Conservation (phyloP, 2,329 filamentous ascomycete genomes). For the Helminthosporium solani region DNA sequence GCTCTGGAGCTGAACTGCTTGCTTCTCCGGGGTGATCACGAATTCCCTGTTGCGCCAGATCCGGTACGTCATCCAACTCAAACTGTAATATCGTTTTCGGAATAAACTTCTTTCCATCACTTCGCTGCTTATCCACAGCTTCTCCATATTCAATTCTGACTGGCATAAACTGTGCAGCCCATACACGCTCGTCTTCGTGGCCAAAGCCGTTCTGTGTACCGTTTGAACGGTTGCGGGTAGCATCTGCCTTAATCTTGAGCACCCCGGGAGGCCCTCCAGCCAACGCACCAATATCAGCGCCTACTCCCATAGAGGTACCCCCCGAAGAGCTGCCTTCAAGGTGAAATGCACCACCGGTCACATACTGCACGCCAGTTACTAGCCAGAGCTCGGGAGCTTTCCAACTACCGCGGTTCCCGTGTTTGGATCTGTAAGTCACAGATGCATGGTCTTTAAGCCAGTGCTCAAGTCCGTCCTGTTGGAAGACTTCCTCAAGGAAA, state of each 20-base stretch:
- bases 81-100: conserved; percentile 9
- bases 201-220: conserved; percentile 7
- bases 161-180: conserved; percentile 15
- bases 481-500: conserved; percentile 11
- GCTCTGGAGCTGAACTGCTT: background rate
- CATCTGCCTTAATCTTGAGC: conserved; percentile 3
- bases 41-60: conserved; percentile 8
- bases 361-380: conserved; percentile 11
- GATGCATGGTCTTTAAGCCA: conserved; percentile 12
- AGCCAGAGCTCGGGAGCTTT: conserved; percentile 11
- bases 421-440: conserved; percentile 2
- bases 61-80: conserved; percentile 7
- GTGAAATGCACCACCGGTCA: conserved; percentile 8
- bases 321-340: conserved; percentile 2
- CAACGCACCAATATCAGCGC: conserved; percentile 3
- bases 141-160: conserved; percentile 7
- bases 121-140: background rate
- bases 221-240: conserved; percentile 3
- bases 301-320: background rate
- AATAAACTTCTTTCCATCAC: background rate
- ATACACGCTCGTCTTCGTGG: conserved; percentile 12
- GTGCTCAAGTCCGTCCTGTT: conserved; percentile 4
- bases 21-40: conserved; percentile 1
- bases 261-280: conserved; percentile 8
- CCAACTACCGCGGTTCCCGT: conserved; percentile 2